Evolutionary conservation across 768 basidiomycete genomes (phyloP).

Genomic region (Phallus indusiatus): DNA sequence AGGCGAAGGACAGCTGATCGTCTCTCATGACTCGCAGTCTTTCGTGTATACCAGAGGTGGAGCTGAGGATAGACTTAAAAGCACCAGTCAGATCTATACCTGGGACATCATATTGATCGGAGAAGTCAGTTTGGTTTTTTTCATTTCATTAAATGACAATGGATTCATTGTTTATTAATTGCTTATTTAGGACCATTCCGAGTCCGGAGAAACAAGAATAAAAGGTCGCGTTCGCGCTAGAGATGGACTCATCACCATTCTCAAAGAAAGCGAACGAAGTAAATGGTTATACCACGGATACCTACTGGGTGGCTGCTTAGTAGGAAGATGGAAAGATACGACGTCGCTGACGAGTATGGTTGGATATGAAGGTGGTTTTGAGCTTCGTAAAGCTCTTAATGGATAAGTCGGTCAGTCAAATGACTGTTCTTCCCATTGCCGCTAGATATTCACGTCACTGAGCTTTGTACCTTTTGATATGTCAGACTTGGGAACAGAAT

Average conservation of each 20-base stretch:
- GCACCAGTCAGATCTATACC: background rate
- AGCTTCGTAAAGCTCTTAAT: conserved; percentile 52
- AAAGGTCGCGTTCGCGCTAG: conserved; percentile 73
- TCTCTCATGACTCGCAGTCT: conserved; percentile 1
- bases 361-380: conserved; percentile 85
- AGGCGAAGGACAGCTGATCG: conserved; percentile 24
- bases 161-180: background rate
- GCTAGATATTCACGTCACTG: no score
- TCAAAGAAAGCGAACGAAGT: conserved; percentile 76
- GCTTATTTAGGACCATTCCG: conserved; percentile 76
- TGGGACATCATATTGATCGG: conserved; percentile 64
- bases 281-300: conserved; percentile 84
- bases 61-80: no score
- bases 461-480: no score
- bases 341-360: conserved; percentile 48
- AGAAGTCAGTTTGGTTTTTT: conserved; percentile 41
- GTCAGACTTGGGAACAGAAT: no score
- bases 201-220: conserved; percentile 82
- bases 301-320: conserved; percentile 57
- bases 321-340: conserved; percentile 85
- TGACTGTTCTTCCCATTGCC: no score
- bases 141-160: no score
- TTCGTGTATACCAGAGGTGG: background rate
- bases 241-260: conserved; percentile 72
- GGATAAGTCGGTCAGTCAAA: no score